A percentile compares a stretch with the other conserved stretches of the same genome.
These are phyloP conservation scores for Cutaneotrichosporon spelunceum DNA, from an alignment of 1,284 basidiomycete genomes.

Conservation along the genomic window DNA sequence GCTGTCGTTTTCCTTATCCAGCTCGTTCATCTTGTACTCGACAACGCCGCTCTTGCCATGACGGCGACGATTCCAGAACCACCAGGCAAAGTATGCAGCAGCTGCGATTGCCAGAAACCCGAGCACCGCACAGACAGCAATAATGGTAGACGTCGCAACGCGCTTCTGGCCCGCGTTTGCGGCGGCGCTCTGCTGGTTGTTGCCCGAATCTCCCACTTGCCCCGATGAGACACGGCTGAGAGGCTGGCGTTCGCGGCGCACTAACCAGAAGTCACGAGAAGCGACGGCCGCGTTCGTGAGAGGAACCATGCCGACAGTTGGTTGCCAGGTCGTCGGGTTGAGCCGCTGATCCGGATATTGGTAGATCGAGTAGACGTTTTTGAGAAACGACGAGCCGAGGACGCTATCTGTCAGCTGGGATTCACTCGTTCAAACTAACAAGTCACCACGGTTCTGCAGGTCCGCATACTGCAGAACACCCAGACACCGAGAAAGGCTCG, in stretches of 20 bases:
- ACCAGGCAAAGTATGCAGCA: constrained; percentile 46
- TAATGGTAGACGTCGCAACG: constrained; percentile 39
- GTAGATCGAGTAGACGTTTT: constrained; percentile 51
- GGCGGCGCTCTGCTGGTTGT: constrained; percentile 12
- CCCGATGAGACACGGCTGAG: constrained; percentile 32
- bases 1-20: constrained; percentile 24
- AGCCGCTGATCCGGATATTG: constrained; percentile 44
- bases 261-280: constrained; percentile 49
- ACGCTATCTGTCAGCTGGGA: constrained; percentile 27
- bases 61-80: constrained; percentile 48
- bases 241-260: constrained; percentile 40
- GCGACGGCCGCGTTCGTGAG: constrained; percentile 44
- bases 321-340: constrained; percentile 37
- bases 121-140: constrained; percentile 41
- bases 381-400: constrained; percentile 49
- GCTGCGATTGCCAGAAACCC: constrained; percentile 47
- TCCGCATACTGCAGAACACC: constrained; percentile 47
- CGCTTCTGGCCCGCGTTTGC: constrained; percentile 8
- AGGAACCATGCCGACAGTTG: constrained; percentile 44
- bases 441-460: constrained; percentile 39
- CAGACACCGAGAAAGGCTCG: constrained; percentile 39
- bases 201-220: background rate
- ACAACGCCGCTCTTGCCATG: constrained; percentile 41
- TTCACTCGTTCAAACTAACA: constrained; percentile 15
- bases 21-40: constrained; percentile 25